Evolutionary conservation across 2,329 filamentous ascomycete species (phyloP).

Genomic region (Fusarium torulosum): DNA sequence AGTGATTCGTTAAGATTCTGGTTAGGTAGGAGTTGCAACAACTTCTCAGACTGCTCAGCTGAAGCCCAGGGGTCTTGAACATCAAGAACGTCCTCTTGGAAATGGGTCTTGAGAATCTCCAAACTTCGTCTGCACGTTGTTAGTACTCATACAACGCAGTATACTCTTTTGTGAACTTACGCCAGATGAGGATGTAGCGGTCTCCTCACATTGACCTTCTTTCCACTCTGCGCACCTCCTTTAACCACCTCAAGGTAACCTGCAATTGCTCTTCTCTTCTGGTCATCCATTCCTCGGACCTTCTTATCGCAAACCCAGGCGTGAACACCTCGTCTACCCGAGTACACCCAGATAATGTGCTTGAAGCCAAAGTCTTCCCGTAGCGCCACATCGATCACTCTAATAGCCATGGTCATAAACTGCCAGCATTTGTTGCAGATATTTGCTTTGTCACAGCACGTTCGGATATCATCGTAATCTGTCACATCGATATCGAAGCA

Average conservation of each 20-base stretch:
- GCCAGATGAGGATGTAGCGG: slow-evolving; percentile 91
- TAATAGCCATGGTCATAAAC: slow-evolving; percentile 98
- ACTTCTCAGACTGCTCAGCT: slow-evolving; percentile 77
- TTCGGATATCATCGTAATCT: slow-evolving; percentile 96
- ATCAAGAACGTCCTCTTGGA: slow-evolving; percentile 83
- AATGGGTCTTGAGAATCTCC: slow-evolving; percentile 85
- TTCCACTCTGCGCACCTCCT: slow-evolving; percentile 86
- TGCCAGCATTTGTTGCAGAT: slow-evolving; percentile 96
- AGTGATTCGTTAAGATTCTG: slow-evolving; percentile 80
- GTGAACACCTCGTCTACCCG: slow-evolving; percentile 94
- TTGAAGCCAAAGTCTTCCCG: slow-evolving; percentile 96
- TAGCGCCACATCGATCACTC: slow-evolving; percentile 87
- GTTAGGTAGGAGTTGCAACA: slow-evolving; percentile 89
- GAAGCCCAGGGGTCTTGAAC: slow-evolving; percentile 88
- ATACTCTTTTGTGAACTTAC: slow-evolving; percentile 58
- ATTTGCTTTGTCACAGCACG: slow-evolving; percentile 92
- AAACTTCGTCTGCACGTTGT: slow-evolving; percentile 75
- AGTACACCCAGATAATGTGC: slow-evolving; percentile 99
- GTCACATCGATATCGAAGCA: slow-evolving; percentile 99
- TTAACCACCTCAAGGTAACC: slow-evolving; percentile 92
- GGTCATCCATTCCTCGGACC: slow-evolving; percentile 86
- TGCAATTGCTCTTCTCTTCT: slow-evolving; percentile 85
- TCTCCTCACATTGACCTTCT: slow-evolving; percentile 85
- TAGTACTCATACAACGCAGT: slow-evolving; percentile 21
- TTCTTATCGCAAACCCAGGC: slow-evolving; percentile 97